Evolutionary conservation across 2,329 filamentous ascomycete genomes (phyloP), one percentile per base, ranked within the genome.

Genomic region (Metarhizium robertsii): DNA sequence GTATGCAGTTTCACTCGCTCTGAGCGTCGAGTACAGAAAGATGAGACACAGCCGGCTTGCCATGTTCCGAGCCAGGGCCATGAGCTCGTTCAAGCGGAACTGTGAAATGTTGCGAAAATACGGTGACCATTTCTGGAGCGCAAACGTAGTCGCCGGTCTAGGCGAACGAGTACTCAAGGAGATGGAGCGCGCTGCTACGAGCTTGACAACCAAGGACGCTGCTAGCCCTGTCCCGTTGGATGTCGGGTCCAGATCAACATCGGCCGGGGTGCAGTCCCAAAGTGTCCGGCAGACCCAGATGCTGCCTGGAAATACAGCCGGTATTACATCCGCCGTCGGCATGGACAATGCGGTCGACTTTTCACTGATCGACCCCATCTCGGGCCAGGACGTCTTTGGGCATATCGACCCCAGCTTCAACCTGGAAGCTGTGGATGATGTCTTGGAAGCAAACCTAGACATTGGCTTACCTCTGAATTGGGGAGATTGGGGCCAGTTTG

Each of bases 1-100:
- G 0, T 86, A 85, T 55, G 81, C 80, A 0, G 73, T 85, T 0
- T 82, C 81, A 1, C 73, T 86, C 0, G 79, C 83, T 0, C 72
- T 86, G 1, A 83, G 79, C 50, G 80, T 85, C 1, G 78, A 80
- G 13, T 86, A 85, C 59, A 76, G 80, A 48, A 84, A 85, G 62
- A 83, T 85, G 80, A 75, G 82, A 1, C 79, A 84, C 60, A 83
- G 79, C 55, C 76, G 76, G 13, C 69, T 84, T 0, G 77, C 81
- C 1, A 79, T 83, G 73, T 84, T 83, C 57, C 76, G 81, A 4
- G 73, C 73, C 0, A 71, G 82, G n/a, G 77, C 79, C 5, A 77
- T 79, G 59, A 72, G 71, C 14, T 71, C 78, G 0, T 85, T 86
- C 61, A 73, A 75, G 52, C 74, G 73, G 48, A 79, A 81, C 45